Base-by-base conservation (phyloP, 306 rosid species). In the Ceratonia siliqua region DNA sequence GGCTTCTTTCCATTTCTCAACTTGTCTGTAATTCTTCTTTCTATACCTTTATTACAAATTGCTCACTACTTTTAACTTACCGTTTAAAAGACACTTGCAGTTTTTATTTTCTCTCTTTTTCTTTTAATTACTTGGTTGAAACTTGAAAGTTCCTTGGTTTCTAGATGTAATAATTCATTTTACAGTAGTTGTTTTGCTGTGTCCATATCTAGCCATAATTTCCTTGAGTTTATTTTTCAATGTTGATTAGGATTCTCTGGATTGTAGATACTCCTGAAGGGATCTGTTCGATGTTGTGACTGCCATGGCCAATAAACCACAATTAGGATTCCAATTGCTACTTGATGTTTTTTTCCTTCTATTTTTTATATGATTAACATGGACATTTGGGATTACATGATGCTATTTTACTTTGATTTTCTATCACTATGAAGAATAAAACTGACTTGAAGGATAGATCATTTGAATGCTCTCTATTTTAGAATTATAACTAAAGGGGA, bases 181-280 rank as follows among this genome's bases (percentile, higher is more conserved):
- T 79, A 15, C 33, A 45, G 5, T 46, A 33, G 22, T 49, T 70
- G 21, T 70, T 45, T 79, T 57, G 10, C 58, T 22, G 43, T 33
- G 73, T 35, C 68, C n/a, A 43, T 63, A 64, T 69, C 46, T 77
- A 77, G 41, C 43, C 59, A 70, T 70, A 58, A 71, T 70, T 74
- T 85, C 45, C 62, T 64, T 54, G 43, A 4, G 27, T 70, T 74
- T 46, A 76, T 83, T 74, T 68, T 78, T 73, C 17, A 49, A 30
- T 78, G 39, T 75, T 70, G 58, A 32, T 32, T 32, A 32, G 36
- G 36, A 32, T 32, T 32, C 36, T 32, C 2, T 32, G 36, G 36
- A 32, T 32, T 32, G 36, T 32, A 32, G 36, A 32, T 2, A 32
- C 36, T 32, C 36, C 36, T 32, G 5, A 5, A 32, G 36, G 36